Base-by-base conservation (phyloP, 805 yeast species). In the Metschnikowia arizonensis region DNA sequence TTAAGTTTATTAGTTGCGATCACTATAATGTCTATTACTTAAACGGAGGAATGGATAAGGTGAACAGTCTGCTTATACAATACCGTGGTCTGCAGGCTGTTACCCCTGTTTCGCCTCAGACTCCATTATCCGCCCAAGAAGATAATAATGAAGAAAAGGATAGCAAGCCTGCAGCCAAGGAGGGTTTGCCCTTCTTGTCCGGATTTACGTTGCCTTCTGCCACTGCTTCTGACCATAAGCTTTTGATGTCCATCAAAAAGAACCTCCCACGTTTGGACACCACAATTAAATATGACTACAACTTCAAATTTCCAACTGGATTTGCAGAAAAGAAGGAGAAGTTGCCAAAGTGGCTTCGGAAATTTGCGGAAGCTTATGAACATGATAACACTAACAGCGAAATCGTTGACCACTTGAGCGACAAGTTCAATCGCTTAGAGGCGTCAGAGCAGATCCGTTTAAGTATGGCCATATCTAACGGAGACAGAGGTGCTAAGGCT, bases 141-240 rank as follows among this genome's bases (percentile, higher is more conserved):
- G 14, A 49, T 41, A 17, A 32, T 14, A 35, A 24, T 18, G 28
- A 17, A n/a, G 36, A 19, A n/a, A 33, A 17, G 33, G n/a, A 12
- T 4, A 33, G 15, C 15, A 25, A 21, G 15, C 29, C 26, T 5
- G 11, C 12, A 5, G 8, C 33, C 29, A 46, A 8, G 12, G 55
- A 46, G n/a, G 32, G 42, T 5, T 40, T 48, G 35, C 56, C 57
- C 8, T 55, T 49, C 24, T 55, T 73, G 19, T 63, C 74, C 0
- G 75, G 76, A 1, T 72, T 73, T 53, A 61, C 68, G 9, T 55
- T 73, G 23, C 78, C 78, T 3, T 60, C 72, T 4, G 64, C 69
- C 3, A 63, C 71, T 3, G 66, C 69, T 25, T 58, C 65, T 18
- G 60, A 62, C 37, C 64, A 60, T 38, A 66, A 63, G 50, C 64